Evolutionary conservation across 2,329 filamentous ascomycete genomes (phyloP), one percentile per base, ranked within the genome.

Genomic region (Aspergillus pseudoglaucus): DNA sequence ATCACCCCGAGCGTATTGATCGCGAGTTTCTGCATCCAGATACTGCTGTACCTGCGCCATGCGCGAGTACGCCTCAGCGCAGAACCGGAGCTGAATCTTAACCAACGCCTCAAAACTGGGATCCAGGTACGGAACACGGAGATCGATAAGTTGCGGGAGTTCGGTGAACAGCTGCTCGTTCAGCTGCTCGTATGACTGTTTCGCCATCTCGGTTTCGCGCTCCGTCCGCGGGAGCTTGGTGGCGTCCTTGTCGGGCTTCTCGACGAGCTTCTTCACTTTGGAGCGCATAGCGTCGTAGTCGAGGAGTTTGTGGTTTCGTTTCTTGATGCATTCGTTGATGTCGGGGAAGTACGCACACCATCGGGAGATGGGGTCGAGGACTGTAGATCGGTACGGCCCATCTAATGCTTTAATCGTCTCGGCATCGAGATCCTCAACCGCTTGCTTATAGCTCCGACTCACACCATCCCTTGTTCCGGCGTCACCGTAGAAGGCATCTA

Each of bases 11-110:
- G 93, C 93, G 69, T 98, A 98, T 71, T 96, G 87, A 56, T 98
- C 93, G 68, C 93, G 81, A 45, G 91, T 97, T 64, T 95, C 90
- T 25, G 91, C 87, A 66, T 97, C 93, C 27, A 98, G 78, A 68
- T 96, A 97, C 73, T 98, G 93, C 74, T 98, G 93, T 48, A 98
- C 94, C 75, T 98, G 94, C 22, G 94, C 93, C 93, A 98, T 98
- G 42, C 93, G 80, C 53, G 85, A 90, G 71, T 98, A 98, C 1
- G 93, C 93, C 73, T 98, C 93, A 6, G 94, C 93, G 63, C 94
- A 98, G 75, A 98, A 98, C 33, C 93, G 81, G 61, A 98, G 71
- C 74, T 98, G 93, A 58, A 98, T 98, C 78, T 98, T 98, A 68
- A 98, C 93, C 45, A 98, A 82, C 0, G 94, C 93, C 72, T 98